phyloP scores from a whole-genome alignment of 495 filamentous ascomycete species.

The Talaromyces adpressus region DNA sequence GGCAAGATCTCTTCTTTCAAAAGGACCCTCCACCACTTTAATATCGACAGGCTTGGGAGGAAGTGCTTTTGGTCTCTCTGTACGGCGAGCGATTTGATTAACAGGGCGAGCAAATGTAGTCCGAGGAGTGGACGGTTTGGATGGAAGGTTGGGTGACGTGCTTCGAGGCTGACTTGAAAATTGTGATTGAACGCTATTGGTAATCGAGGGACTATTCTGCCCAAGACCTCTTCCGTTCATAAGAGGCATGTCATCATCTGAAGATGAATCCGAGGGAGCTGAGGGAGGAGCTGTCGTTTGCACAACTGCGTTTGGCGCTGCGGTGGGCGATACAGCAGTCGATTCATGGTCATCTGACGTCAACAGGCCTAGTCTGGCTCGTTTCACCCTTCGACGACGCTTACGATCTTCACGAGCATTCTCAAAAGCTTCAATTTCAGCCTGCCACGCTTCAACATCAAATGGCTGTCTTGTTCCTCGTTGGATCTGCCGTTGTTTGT shows the following conservation, averaged over 20 bases:
- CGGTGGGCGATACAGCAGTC: not conserved
- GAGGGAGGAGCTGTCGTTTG: not conserved
- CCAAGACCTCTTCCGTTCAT: not conserved
- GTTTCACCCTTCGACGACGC: conserved; percentile 39
- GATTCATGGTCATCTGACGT: not conserved
- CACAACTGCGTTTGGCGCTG: not conserved
- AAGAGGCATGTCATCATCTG: not conserved
- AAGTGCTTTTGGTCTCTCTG: not conserved
- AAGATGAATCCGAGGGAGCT: not conserved
- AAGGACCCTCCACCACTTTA: not conserved
- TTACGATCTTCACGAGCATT: conserved; percentile 34
- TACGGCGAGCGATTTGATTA: not conserved
- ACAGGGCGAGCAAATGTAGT: not conserved
- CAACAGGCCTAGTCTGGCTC: conserved; percentile 24
- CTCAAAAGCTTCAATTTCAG: conserved; percentile 15
- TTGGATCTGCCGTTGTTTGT: conserved; percentile 37
- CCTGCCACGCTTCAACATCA: conserved; percentile 41
- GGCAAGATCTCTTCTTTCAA: not conserved
- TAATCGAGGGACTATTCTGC: not conserved
- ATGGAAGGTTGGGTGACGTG: not conserved
- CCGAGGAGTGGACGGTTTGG: not conserved
- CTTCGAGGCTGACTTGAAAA: not conserved
- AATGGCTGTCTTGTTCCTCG: conserved; percentile 36
- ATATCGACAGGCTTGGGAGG: conserved; percentile 6
- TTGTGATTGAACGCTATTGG: not conserved